Percentiles rank a stretch among this genome's conserved stretches.
Conservation (phyloP, 2,329 filamentous ascomycete genomes). For the Cadophora sp. region DNA sequence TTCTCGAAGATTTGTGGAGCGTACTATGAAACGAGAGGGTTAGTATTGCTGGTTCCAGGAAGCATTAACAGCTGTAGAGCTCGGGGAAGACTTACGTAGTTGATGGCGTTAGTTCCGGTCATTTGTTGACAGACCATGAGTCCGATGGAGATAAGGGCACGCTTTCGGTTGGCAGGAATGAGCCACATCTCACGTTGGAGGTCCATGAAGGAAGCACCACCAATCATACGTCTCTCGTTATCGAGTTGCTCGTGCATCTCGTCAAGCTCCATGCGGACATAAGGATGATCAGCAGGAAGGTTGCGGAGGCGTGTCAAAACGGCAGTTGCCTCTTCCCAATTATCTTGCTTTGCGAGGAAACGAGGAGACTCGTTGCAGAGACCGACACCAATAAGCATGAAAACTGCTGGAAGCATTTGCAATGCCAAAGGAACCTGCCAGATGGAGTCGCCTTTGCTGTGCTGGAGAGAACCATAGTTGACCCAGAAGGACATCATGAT, state of each 20-base stretch:
- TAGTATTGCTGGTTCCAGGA: slow-evolving; percentile 46
- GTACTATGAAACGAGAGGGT: slow-evolving; percentile 26
- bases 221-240: slow-evolving; percentile 56
- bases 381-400: slow-evolving; percentile 68
- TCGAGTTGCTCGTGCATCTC: slow-evolving; percentile 56
- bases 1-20: slow-evolving; percentile 72
- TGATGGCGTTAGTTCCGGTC: slow-evolving; percentile 57
- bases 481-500: slow-evolving; percentile 53
- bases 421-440: slow-evolving; percentile 70
- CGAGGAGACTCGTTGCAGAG: slow-evolving; percentile 68
- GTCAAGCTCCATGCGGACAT: slow-evolving; percentile 58
- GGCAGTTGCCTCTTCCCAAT: slow-evolving; percentile 67
- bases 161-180: slow-evolving; percentile 64
- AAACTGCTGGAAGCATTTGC: slow-evolving; percentile 68
- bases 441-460: slow-evolving; percentile 48
- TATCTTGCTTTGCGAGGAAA: slow-evolving; percentile 71
- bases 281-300: slow-evolving; percentile 60
- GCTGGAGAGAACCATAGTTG: slow-evolving; percentile 57
- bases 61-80: background rate
- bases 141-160: slow-evolving; percentile 69
- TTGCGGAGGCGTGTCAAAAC: slow-evolving; percentile 59
- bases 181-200: slow-evolving; percentile 67
- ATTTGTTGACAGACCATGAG: slow-evolving; percentile 72
- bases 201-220: slow-evolving; percentile 57
- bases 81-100: background rate